Conservation (phyloP, 768 basidiomycete genomes). For the Pisolithus orientalis region DNA sequence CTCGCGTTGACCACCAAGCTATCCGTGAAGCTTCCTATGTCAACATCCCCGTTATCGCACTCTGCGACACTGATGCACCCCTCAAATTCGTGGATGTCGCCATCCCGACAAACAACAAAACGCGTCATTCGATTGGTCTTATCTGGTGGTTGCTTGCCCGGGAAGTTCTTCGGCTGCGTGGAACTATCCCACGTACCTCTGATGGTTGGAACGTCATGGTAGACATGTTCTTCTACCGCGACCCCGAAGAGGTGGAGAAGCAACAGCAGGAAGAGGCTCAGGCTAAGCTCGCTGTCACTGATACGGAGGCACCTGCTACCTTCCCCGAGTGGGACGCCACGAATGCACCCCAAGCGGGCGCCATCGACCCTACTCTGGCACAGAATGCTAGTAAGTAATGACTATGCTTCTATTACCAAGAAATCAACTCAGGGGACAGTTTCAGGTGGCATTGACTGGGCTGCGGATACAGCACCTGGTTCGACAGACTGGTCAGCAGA, state of each 20-base stretch:
- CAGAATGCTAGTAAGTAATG: constrained; percentile 46
- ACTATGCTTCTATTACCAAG: neutral
- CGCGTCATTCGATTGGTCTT: constrained; percentile 93
- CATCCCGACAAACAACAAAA: constrained; percentile 99
- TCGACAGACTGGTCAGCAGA: constrained; percentile 87
- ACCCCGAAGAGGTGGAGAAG: constrained; percentile 98
- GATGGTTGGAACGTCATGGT: constrained; percentile 99
- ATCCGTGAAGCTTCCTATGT: constrained; percentile 99
- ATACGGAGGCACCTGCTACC: constrained; percentile 45
- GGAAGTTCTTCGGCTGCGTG: constrained; percentile 93
- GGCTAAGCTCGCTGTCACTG: constrained; percentile 64
- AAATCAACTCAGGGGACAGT: constrained; percentile 3
- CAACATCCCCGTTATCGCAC: constrained; percentile 99
- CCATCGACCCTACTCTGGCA: constrained; percentile 72
- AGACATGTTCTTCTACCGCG: constrained; percentile 99
- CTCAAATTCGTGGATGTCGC: constrained; percentile 97
- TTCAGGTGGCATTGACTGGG: constrained; percentile 77
- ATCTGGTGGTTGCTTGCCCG: constrained; percentile 97
- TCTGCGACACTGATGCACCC: constrained; percentile 98
- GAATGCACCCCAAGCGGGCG: constrained; percentile 59
- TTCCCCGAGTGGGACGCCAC: constrained; percentile 70
- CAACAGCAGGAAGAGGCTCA: constrained; percentile 92
- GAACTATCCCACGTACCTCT: constrained; percentile 83
- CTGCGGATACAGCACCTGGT: constrained; percentile 51
- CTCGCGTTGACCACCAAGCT: constrained; percentile 98